Base-by-base conservation (phyloP, 169 alveolate species). In the Babesia ovis region DNA sequence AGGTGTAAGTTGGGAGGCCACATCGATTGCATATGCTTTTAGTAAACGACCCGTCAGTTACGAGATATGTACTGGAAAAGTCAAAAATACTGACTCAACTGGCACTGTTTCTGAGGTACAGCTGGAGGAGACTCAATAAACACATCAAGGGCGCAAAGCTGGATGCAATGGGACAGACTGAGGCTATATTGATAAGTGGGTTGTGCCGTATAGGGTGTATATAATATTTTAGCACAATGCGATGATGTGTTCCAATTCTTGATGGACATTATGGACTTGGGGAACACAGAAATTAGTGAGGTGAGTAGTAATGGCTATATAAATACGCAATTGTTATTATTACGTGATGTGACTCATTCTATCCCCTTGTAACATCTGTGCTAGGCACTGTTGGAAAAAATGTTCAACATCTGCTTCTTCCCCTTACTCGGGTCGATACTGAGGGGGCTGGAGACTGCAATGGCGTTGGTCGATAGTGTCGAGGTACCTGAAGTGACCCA, bases 21-120 rank as follows among this genome's bases (percentile, higher is more conserved):
- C 8, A 20, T 11, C 1, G 43, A 3, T 20, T 1, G 29, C 58
- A 25, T 3, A 14, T 27, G 5, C 23, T 29, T 43, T 1, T 50
- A 75, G 86, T 79, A 29, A 79, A 70, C 43, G 87, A 79, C 55
- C 68, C 77, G 4, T 69, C 77, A 16, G 87, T 79, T 18, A 69
- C 64, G 43, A 53, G 45, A 4, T 79, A 79, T 64, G 43, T 79
- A 4, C 41, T 79, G 23, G 31, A 43, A 23, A 45, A 57, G 31
- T 69, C 87, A 41, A 55, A 45, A n/a, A 62, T 79, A 29, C 64
- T 79, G 37, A 22, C 55, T 23, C 81, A 61, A 60, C 34, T 79
- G 31, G 73, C 71, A 9, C 62, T 68, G n/a, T 79, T 34, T 35
- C 68, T 79, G 46, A 35, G 77, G 5, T 25, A 41, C 62, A 54